These are phyloP conservation scores for Naganishia liquefaciens DNA, from an alignment of 1,284 basidiomycete species.

Conservation along the genomic window DNA sequence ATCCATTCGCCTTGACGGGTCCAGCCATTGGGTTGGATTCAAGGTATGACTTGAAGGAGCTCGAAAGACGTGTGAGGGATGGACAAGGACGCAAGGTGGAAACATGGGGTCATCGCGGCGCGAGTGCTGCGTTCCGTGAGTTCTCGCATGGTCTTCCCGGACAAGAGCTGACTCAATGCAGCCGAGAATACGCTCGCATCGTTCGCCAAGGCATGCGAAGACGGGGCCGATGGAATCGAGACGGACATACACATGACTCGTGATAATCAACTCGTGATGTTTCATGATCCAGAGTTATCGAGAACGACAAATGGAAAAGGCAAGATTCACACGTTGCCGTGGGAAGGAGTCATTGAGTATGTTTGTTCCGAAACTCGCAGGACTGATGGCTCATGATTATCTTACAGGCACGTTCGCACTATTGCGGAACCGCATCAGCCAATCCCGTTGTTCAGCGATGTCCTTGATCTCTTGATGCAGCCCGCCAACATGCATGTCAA, in stretches of 20 bases:
- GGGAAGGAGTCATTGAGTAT: constrained; percentile 53
- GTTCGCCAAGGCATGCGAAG: constrained; percentile 87
- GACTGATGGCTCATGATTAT: neutral
- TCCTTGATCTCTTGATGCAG: constrained; percentile 76
- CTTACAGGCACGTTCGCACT: constrained; percentile 69
- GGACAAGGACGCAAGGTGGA: constrained; percentile 56
- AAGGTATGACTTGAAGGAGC: neutral
- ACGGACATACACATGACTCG: constrained; percentile 93
- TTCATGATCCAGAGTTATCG: constrained; percentile 76
- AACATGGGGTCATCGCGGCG: constrained; percentile 94
- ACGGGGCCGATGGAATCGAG: constrained; percentile 94
- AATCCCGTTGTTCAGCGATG: constrained; percentile 84
- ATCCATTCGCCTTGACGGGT: constrained; percentile 15
- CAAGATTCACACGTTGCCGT: constrained; percentile 57
- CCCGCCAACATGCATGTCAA: constrained; percentile 65
- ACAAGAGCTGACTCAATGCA: constrained; percentile 20
- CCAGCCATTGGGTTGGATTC: neutral
- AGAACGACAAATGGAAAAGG: constrained; percentile 62
- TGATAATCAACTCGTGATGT: constrained; percentile 90
- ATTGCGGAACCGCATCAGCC: constrained; percentile 75
- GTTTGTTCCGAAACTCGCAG: constrained; percentile 22
- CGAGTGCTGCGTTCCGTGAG: constrained; percentile 71
- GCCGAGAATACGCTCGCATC: constrained; percentile 88
- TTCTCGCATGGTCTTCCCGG: constrained; percentile 16
- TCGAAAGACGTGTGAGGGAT: constrained; percentile 16